Evolutionary conservation across 345 rosid genomes (phyloP), one percentile per base, ranked within the genome.

Genomic region (Boechera divaricarpa): DNA sequence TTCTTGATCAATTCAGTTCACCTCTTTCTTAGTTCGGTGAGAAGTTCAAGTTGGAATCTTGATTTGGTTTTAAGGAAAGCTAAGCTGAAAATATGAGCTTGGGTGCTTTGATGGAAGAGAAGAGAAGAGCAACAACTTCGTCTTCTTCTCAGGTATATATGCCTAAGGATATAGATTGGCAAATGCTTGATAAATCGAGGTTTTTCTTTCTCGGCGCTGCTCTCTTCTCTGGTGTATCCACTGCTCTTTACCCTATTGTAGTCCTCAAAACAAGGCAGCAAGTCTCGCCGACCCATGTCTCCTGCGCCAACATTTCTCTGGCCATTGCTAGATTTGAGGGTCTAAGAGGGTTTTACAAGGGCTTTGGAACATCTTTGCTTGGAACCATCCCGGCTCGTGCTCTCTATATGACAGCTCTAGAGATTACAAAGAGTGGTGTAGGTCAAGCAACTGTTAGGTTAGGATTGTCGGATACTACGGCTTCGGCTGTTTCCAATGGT

Each of bases 301-400:
- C 97, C 4, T 85, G 90, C 75, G 74, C 83, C 80, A 85, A 77
- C 15, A 83, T 90, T 84, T 88, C 94, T 5, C 70, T 81, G 52
- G 80, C 88, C 3, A 91, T 94, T 13, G 82, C 87, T 84, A 77
- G 82, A 29, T 79, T 82, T 41, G 98, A 94, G 74, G 98, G 98
- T 63, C 38, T 86, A 7, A 85, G 83, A 70, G 98, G 97, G 4
- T 91, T 94, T 63, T 94, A 94, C 55, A 82, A 89, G 70, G 98
- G 97, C 2, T 90, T 87, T 63, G 98, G 98, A 12, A 90, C 97
- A 33, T 94, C 98, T 68, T 82, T 91, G 72, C 80, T 89, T 86
- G 98, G 98, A 31, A 91, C 98, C 4, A 85, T 91, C 81, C 98
- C 97, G 1, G 97, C 97, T 59, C 88, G 97, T 36, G 96, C 98